Percentiles rank a stretch among this genome's conserved stretches.
These are phyloP conservation scores for Priceomyces castillae DNA, from an alignment of 805 yeast species.

Conservation along the genomic window DNA sequence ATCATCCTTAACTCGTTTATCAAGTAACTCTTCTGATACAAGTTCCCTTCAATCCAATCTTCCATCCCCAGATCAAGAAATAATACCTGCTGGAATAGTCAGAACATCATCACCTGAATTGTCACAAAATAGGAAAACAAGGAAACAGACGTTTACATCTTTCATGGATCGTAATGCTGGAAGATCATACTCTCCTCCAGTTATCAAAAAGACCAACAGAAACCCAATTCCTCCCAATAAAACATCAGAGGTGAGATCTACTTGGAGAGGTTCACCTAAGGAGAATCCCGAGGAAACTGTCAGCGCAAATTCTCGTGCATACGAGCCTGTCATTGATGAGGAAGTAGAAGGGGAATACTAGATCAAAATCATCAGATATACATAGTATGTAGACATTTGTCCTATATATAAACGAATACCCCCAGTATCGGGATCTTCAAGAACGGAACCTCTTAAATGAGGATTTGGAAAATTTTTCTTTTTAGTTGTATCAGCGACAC, in stretches of 20 bases:
- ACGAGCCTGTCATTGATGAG: slow-evolving; percentile 11
- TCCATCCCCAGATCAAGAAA: slow-evolving; percentile 2
- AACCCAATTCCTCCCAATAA: background rate
- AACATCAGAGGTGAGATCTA: background rate
- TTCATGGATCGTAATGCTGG: slow-evolving; percentile 1
- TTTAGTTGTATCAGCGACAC: background rate
- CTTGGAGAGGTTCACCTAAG: background rate
- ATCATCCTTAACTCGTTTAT: slow-evolving; percentile 30
- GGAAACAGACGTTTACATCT: background rate
- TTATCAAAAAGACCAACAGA: slow-evolving; percentile 8
- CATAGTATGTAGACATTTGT: background rate
- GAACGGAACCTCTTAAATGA: background rate
- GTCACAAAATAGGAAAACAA: slow-evolving; percentile 2
- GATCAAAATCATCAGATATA: background rate
- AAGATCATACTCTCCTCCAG: slow-evolving; percentile 28
- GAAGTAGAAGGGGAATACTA: slow-evolving; percentile 20
- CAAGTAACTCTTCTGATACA: slow-evolving; percentile 39
- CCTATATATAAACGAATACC: slow-evolving; percentile 1
- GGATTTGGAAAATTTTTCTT: slow-evolving; percentile 5
- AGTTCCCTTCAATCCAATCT: slow-evolving; percentile 13
- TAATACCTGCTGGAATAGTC: background rate
- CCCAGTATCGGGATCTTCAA: background rate
- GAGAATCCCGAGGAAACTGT: background rate
- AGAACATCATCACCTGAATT: slow-evolving; percentile 8
- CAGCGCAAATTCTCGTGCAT: background rate